Base-by-base conservation (phyloP, 306 rosid genomes). In the Fragaria ananassa region DNA sequence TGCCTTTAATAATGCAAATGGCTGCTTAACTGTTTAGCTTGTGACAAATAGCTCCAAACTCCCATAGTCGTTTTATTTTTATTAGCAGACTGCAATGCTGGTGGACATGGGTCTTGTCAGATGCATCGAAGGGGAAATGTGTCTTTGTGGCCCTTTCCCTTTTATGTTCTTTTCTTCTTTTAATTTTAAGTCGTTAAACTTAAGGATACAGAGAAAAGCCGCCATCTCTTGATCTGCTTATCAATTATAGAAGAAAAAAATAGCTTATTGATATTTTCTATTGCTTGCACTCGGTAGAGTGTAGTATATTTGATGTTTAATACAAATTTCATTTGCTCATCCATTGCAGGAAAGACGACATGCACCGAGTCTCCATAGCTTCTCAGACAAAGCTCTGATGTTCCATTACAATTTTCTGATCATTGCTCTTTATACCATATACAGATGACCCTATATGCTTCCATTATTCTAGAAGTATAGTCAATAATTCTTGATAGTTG, bases 1-100 rank as follows among this genome's bases (percentile, higher is more conserved):
- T 15, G 65, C 47, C 47, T 74, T 39, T 68, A 9, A 54, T 56
- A n/a, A 18, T 68, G 47, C 58, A 68, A 53, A 54, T 68, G 44
- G 37, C 29, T 41, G 54, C 47, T 56, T 21, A 2, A 18, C 29
- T 41, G 23, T 19, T n/a, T 63, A 44, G 34, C 64, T n/a, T 51
- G 37, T 50, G 72, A 50, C 6, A 39, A 27, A 23, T 72, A 37
- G 21, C 66, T 72, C 49, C 51, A 72, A 37, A 41, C 18, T 15
- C 34, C 8, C 5, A 45, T 19, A 12, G 23, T 39, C 31, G 19
- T 19, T 12, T 0, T 9, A 4, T 17, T 66, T 39, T 66, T 18
- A 8, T 66, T 19, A 2, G 13, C 31, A 66, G 29, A n/a, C 47
- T 39, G 29, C 70, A 63, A 13, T 14, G 4, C 44, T 63, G 44